A percentile compares a stretch with the other conserved stretches of the same genome.
Conservation (phyloP, 305 asterid species). For the Vinca major region DNA sequence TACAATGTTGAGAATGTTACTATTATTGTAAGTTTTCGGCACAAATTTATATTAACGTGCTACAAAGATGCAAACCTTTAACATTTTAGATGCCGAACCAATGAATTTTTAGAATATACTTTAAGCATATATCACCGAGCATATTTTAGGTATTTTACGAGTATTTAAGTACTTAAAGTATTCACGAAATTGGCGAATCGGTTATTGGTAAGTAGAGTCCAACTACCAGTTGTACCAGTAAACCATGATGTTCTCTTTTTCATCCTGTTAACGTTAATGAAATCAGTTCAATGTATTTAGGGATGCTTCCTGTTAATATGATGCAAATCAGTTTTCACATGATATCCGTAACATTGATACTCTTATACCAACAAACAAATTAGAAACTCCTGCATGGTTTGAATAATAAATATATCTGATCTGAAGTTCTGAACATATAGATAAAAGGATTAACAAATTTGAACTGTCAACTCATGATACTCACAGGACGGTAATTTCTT, state of each 20-base stretch:
- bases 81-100: background rate
- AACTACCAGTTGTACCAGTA: background rate
- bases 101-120: background rate
- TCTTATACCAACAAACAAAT: background rate
- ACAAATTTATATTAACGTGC: background rate
- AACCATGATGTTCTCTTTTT: background rate
- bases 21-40: background rate
- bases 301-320: background rate
- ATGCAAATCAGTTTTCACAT: background rate
- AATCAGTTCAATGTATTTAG: background rate
- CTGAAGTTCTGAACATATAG: background rate
- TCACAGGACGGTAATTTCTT: constrained; percentile 94
- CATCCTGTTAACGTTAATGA: background rate
- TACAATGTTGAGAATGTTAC: background rate
- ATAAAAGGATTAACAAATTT: too few relatives aligned
- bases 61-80: background rate
- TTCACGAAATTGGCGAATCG: background rate
- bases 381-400: background rate
- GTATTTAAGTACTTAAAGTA: background rate
- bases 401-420: background rate
- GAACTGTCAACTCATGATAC: constrained; percentile 11
- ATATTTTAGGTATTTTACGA: background rate
- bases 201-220: background rate
- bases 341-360: background rate
- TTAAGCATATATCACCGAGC: too few relatives aligned